These are phyloP conservation scores for Golubevia sp. DNA, from an alignment of 1,284 basidiomycete species.

Conservation along the genomic window DNA sequence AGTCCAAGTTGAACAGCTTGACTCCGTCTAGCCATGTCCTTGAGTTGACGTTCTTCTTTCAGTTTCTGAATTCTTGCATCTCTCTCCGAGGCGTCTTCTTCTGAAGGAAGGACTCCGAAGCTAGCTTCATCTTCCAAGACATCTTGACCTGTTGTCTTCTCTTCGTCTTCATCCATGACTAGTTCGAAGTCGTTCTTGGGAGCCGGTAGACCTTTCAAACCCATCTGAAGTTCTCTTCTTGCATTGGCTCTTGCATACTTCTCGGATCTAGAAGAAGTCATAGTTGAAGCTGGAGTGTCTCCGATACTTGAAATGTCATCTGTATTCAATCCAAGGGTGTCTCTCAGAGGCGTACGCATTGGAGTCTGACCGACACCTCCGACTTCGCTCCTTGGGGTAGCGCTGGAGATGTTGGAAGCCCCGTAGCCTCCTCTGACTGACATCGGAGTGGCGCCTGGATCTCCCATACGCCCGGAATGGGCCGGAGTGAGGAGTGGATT, in stretches of 20 bases:
- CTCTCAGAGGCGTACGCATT: constrained; percentile 85
- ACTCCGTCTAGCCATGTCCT: constrained; percentile 78
- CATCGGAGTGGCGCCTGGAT: constrained; percentile 72
- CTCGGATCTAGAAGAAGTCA: constrained; percentile 10
- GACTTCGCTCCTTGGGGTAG: constrained; percentile 50
- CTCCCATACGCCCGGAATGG: constrained; percentile 63
- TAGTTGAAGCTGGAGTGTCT: constrained; percentile 22
- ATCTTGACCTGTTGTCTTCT: constrained; percentile 57
- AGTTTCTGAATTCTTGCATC: constrained; percentile 76
- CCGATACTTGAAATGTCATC: constrained; percentile 20
- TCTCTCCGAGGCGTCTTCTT: constrained; percentile 82
- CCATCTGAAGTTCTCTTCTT: constrained; percentile 71
- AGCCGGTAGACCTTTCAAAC: constrained; percentile 82
- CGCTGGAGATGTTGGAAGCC: neutral
- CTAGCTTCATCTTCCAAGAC: constrained; percentile 64
- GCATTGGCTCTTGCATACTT: constrained; percentile 23
- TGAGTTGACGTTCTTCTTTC: constrained; percentile 77
- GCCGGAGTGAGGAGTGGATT: constrained; percentile 82
- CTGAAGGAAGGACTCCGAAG: constrained; percentile 26
- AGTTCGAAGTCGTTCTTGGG: constrained; percentile 99
- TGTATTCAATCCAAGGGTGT: constrained; percentile 83
- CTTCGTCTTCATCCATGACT: constrained; percentile 84
- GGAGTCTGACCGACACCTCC: constrained; percentile 71
- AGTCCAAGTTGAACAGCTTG: constrained; percentile 80
- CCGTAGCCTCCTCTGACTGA: constrained; percentile 28